Base-by-base conservation (phyloP, 768 basidiomycete genomes). In the Cystobasidium tubakii region DNA sequence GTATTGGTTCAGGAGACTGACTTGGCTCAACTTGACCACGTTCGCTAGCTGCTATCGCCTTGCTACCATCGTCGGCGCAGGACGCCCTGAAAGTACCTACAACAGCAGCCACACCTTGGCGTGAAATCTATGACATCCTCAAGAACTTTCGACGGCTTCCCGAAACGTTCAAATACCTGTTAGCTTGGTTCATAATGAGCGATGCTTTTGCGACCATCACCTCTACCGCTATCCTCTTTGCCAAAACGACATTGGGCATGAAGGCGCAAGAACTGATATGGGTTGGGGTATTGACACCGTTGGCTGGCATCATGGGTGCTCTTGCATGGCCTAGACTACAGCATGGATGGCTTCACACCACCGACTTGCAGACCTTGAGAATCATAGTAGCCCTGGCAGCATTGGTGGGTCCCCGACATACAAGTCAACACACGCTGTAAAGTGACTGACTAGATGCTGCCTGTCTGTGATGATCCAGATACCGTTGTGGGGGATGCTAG, bases 151-250 rank as follows among this genome's bases (percentile, higher is more conserved):
- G 85, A 80, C 85, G 85, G 66, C 83, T 97, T 19, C 85, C 85
- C 34, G 88, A 92, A 78, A 92, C 93, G 0, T 98, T 94, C 84
- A 85, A 85, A 76, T 97, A 91, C 78, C 87, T 97, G 53, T 86
- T 88, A 4, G 92, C 95, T 0, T 97, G 94, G 93, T 94, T 96
- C 80, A 84, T 98, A 15, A 86, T 98, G 27, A 91, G 90, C 0
- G 94, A 98, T 78, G 91, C 66, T 15, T 70, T 94, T 81, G 91
- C 93, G 1, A 96, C 94, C 0, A 89, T 96, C 57, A 92, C 92
- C 0, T 90, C 90, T 0, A 92, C 91, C 0, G 91, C 95, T 0
- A 86, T 97, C 69, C 85, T 99, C 0, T 97, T 95, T 78, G 93
- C 87, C 0, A 96, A 95, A 80, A 95, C 93, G 0, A 84, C 88